Base-by-base conservation (phyloP, 768 basidiomycete species). In the Podaxis carcinomalis region DNA sequence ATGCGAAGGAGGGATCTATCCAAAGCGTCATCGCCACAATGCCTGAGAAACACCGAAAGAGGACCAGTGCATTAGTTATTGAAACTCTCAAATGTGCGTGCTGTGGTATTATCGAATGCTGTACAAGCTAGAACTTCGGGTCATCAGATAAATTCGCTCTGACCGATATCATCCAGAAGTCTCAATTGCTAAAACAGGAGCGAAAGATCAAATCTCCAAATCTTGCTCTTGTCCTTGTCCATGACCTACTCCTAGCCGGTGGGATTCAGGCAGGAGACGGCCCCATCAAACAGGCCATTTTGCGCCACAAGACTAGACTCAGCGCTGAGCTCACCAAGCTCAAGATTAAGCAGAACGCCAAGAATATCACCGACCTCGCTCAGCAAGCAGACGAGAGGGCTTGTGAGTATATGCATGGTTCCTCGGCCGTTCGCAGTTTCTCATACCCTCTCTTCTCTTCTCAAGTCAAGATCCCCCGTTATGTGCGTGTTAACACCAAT, bases 251-350 rank as follows among this genome's bases (percentile, higher is more conserved):
- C 27, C 79, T 97, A 40, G 80, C 90, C 14, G 77, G 83, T 19
- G 92, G 94, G 9, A 93, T 99, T 64, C 92, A 97, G 71, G 89
- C 93, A 5, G 87, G 92, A 50, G 89, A 96, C 70, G 93, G 95
- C 23, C 91, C 92, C 3, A 77, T 96, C 56, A 97, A 97, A 67
- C 89, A 92, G 67, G 93, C 92, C 0, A 70, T 97, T 49, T 72
- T 93, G 46, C 84, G 92, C 39, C 95, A 99, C 72, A 95, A 95
- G 73, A 93, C 95, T 5, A 83, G 95, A 27, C 77, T 99, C 5
- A 82, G 86, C 62, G 87, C 92, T 65, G 96, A 98, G 75, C 82
- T 97, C 53, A 88, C 91, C 67, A 89, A 85, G 71, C 77, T 90
- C 64, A 95, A 95, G 72, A 82, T 93, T 61, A 90, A 84, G 68